phyloP scores from a whole-genome alignment of 306 rosid genomes.

The Ochetophila trinervis region DNA sequence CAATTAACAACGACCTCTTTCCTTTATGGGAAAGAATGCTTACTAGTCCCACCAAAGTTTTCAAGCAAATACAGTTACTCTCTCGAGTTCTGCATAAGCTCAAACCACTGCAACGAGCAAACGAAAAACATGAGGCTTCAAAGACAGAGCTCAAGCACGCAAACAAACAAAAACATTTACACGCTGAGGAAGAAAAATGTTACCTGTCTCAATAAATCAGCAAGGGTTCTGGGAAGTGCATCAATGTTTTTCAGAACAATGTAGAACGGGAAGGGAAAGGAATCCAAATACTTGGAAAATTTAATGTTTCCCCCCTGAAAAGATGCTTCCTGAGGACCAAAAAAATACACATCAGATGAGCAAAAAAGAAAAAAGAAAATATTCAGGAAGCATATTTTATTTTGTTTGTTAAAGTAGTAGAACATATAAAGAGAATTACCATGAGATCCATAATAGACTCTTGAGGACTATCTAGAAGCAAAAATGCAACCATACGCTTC shows the following conservation, averaged over 20 bases:
- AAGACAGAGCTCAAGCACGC: not conserved
- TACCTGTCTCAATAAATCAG: constrained; percentile 82
- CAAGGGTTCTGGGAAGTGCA: constrained; percentile 82
- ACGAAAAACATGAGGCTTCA: not conserved
- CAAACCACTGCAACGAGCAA: constrained; percentile 73
- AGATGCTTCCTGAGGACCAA: constrained; percentile 53
- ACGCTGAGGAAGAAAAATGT: not conserved
- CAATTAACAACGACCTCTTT: not conserved
- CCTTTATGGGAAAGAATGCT: not conserved
- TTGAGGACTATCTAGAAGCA: constrained; percentile 67
- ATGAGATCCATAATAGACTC: constrained; percentile 61
- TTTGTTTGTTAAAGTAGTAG: not conserved
- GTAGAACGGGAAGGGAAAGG: constrained; percentile 86
- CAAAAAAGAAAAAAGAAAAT: not conserved
- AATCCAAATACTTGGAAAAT: constrained; percentile 60
- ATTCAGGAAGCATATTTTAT: not conserved
- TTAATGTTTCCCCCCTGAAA: constrained; percentile 43
- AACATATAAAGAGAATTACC: constrained; percentile 27
- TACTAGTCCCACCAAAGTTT: not conserved
- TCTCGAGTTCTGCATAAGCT: constrained; percentile 64
- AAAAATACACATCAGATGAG: constrained; percentile 8
- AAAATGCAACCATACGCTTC: constrained; percentile 82
- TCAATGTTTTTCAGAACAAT: constrained; percentile 66
- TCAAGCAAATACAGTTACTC: constrained; percentile 23
- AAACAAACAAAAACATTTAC: not conserved